These are phyloP conservation scores for Hirschfeldia incana DNA, from an alignment of 345 rosid genomes.

Conservation along the genomic window DNA sequence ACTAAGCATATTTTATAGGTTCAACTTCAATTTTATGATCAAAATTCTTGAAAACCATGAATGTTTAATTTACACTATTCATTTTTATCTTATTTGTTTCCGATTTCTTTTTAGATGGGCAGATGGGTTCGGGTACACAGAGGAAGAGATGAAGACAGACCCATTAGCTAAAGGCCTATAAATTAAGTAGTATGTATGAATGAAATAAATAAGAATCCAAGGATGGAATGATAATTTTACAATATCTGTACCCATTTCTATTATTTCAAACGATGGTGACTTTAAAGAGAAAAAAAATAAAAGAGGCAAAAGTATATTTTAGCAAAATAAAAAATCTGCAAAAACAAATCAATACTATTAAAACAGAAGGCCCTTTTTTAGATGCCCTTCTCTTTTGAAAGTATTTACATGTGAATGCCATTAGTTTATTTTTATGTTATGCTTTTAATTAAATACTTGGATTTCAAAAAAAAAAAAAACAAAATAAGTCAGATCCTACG, in stretches of 20 bases:
- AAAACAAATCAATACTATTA: no score
- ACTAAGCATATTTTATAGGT: not conserved
- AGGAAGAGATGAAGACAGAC: conserved; percentile 3
- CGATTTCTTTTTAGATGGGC: conserved; percentile 12
- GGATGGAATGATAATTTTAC: conserved; percentile 3
- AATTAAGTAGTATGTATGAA: not conserved
- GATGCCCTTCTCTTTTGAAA: no score
- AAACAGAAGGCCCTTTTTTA: no score
- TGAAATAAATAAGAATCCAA: conserved; percentile 13
- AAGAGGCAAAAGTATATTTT: not conserved
- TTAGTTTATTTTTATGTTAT: no score
- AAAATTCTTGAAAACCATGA: not conserved
- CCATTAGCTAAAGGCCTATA: not conserved
- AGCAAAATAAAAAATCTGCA: no score
- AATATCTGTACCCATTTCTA: not conserved
- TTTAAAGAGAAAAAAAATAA: not conserved
- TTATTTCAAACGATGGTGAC: not conserved
- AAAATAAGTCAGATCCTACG: no score
- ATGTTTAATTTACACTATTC: not conserved
- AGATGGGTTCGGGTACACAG: not conserved
- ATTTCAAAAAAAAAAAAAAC: no score
- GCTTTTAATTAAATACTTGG: no score
- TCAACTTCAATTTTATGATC: not conserved
- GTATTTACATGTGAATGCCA: no score
- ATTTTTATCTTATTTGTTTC: not conserved